Conservation (phyloP, 2,329 filamentous ascomycete genomes). For the Xylariaceae sp. region DNA sequence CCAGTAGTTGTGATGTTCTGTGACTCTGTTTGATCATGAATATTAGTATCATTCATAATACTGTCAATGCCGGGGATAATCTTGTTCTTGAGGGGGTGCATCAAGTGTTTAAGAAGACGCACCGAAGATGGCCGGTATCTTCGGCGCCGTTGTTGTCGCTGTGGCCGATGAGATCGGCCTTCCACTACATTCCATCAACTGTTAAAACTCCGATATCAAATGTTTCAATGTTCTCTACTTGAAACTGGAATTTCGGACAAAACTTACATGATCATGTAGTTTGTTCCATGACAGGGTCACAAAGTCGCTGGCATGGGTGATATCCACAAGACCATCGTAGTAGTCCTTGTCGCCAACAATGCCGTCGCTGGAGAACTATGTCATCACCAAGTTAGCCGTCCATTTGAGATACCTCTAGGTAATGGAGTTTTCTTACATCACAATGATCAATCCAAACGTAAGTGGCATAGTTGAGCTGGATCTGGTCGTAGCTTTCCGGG, state of each 20-base stretch:
- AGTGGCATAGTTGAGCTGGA: slow-evolving; percentile 32
- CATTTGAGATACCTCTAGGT: too few species aligned
- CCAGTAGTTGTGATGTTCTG: slow-evolving; percentile 65
- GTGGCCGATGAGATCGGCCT: slow-evolving; percentile 58
- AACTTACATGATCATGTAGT: slow-evolving; percentile 38
- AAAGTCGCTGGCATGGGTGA: slow-evolving; percentile 41
- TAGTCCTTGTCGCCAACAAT: slow-evolving; percentile 38
- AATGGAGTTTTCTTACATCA: slow-evolving; percentile 30
- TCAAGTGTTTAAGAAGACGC: too few species aligned
- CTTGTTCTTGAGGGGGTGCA: too few species aligned
- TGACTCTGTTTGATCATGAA: too few species aligned
- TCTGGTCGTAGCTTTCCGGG: slow-evolving; percentile 45
- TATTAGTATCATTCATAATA: too few species aligned
- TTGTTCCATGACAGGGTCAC: slow-evolving; percentile 41
- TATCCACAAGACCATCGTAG: slow-evolving; percentile 42
- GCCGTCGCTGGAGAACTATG: slow-evolving; percentile 27
- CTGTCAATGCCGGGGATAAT: too few species aligned
- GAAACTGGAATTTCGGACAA: too few species aligned
- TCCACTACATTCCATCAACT: slow-evolving; percentile 37
- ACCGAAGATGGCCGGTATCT: slow-evolving; percentile 59
- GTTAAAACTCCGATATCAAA: too few species aligned
- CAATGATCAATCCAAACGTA: slow-evolving; percentile 48
- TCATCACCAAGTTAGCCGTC: too few species aligned
- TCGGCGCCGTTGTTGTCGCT: slow-evolving; percentile 54
- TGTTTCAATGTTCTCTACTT: too few species aligned